These are phyloP conservation scores for Micromonas commoda DNA, from an alignment of 139 green algal genomes.

Conservation along the genomic window DNA sequence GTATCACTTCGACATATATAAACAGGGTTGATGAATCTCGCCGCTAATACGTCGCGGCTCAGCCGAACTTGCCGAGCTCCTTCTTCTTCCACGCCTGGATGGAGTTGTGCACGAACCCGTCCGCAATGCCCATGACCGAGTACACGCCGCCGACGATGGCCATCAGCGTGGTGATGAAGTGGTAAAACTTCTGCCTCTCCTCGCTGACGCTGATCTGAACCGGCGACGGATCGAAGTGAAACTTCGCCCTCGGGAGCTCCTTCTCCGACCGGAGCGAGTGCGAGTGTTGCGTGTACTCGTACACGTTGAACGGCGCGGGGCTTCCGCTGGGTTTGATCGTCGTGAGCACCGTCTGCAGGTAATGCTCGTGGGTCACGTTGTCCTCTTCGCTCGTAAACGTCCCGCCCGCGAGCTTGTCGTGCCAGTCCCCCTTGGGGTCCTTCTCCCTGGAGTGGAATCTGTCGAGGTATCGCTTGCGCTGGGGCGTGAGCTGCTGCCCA, in stretches of 20 bases:
- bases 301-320: slow-evolving; percentile 18
- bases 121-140: slow-evolving; percentile 43
- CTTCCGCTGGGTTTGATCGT: slow-evolving; percentile 31
- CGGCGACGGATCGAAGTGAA: slow-evolving; percentile 42
- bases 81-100: slow-evolving; percentile 38
- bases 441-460: slow-evolving; percentile 31
- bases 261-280: slow-evolving; percentile 30
- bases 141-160: slow-evolving; percentile 52
- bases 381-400: not conserved
- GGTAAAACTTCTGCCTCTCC: slow-evolving; percentile 35
- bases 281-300: slow-evolving; percentile 45
- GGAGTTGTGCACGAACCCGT: slow-evolving; percentile 35
- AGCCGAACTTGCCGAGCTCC: slow-evolving; percentile 46
- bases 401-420: slow-evolving; percentile 14
- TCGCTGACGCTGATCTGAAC: slow-evolving; percentile 45
- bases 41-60: no score
- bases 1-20: no score
- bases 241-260: slow-evolving; percentile 39
- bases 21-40: no score
- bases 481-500: slow-evolving; percentile 28
- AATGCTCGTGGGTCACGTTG: slow-evolving; percentile 43
- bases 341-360: slow-evolving; percentile 46
- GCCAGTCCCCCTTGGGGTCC: not conserved
- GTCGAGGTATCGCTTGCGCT: slow-evolving; percentile 20
- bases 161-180: slow-evolving; percentile 49